Evolutionary conservation across 163 green algal species (phyloP).

Genomic region (Scenedesmus sp.): DNA sequence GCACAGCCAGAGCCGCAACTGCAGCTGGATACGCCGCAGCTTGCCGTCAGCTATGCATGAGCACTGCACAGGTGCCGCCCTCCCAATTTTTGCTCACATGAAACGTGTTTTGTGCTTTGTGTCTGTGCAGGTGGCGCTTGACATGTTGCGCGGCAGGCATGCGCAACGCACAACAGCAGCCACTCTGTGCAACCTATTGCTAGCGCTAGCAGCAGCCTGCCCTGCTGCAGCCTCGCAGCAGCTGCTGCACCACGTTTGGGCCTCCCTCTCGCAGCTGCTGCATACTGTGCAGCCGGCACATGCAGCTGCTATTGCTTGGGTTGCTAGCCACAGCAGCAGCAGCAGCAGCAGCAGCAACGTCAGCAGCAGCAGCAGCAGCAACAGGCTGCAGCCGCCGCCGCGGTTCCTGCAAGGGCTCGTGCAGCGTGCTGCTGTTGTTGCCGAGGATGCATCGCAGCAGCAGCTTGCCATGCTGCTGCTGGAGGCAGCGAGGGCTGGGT

Average conservation of each 20-base stretch:
- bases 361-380: neutral
- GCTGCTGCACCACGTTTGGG: neutral
- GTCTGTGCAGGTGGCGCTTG: neutral
- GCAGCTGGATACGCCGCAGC: neutral
- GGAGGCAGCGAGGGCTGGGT: neutral
- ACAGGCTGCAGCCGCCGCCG: neutral
- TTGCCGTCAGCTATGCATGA: neutral
- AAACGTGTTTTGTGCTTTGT: no score
- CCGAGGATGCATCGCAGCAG: constrained; percentile 3
- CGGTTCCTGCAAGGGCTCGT: neutral
- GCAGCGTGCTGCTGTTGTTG: neutral
- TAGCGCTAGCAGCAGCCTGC: constrained; percentile 20
- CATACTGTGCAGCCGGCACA: neutral
- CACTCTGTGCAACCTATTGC: constrained; percentile 29
- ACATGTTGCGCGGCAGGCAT: neutral
- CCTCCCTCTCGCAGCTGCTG: neutral
- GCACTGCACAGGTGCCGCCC: neutral
- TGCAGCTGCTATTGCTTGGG: constrained; percentile 26
- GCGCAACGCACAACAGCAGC: constrained; percentile 10
- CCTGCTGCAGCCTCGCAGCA: neutral
- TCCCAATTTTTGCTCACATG: neutral
- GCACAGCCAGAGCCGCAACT: neutral
- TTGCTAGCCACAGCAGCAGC: neutral
- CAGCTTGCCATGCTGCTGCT: constrained; percentile 19
- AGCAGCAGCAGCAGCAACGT: no score